Percentiles rank a stretch among this genome's conserved stretches.
These are phyloP conservation scores for Colletotrichum lini DNA, from an alignment of 2,329 filamentous ascomycete genomes.

Conservation along the genomic window DNA sequence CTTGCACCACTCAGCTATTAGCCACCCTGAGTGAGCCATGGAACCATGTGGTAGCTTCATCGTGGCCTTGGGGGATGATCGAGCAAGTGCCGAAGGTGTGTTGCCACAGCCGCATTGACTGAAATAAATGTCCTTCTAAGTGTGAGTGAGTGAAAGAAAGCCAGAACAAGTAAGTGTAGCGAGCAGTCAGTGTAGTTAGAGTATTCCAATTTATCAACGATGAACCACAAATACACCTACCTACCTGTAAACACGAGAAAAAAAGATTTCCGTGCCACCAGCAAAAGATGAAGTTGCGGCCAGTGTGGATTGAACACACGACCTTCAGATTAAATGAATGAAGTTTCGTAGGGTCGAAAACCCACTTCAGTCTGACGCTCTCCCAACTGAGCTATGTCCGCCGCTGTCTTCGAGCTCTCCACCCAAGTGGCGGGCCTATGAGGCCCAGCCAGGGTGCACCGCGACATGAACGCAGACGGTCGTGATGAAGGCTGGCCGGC, in stretches of 20 bases:
- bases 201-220: no score
- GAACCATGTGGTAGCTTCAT: neutral
- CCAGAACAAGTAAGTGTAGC: no score
- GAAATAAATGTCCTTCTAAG: no score
- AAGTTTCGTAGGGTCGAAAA: conserved; percentile 29
- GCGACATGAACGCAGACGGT: neutral
- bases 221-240: no score
- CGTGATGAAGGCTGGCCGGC: neutral
- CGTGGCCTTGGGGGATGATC: neutral
- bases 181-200: no score
- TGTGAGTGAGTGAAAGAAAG: no score
- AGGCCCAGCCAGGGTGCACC: neutral
- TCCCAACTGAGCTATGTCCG: conserved; percentile 43
- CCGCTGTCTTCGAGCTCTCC: conserved; percentile 30
- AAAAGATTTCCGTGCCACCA: no score
- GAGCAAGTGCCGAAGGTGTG: neutral
- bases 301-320: conserved; percentile 43
- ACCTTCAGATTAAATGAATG: conserved; percentile 40
- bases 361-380: conserved; percentile 43
- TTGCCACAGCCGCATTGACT: neutral
- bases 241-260: no score
- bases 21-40: neutral
- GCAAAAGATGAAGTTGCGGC: conserved; percentile 38
- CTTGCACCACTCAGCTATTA: no score
- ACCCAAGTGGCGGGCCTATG: rapidly evolving